Conservation (phyloP, 1,139 yeast genomes). For the Blastobotrys raffinosifermentans region DNA sequence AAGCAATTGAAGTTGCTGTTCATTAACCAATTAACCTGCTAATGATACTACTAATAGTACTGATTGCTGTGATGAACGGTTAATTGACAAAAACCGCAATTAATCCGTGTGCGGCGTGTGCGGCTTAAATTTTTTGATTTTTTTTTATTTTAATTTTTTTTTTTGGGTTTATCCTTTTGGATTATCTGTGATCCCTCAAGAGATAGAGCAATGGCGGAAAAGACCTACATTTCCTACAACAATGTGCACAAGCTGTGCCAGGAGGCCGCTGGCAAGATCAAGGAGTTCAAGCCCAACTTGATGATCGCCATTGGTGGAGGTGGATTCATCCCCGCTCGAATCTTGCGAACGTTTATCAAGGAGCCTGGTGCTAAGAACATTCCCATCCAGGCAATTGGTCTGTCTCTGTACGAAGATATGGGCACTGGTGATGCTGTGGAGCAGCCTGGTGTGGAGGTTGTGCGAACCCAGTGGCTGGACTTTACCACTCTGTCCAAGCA, state of each 20-base stretch:
- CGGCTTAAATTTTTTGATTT: constrained; percentile 7
- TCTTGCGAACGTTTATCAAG: constrained; percentile 83
- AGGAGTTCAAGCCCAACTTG: constrained; percentile 71
- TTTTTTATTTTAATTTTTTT: constrained; percentile 11
- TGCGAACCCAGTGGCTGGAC: constrained; percentile 95
- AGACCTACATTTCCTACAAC: constrained; percentile 85
- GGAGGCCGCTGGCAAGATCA: constrained; percentile 66
- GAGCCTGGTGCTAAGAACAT: constrained; percentile 82
- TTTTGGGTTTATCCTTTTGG: constrained; percentile 7
- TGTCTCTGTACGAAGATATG: constrained; percentile 81
- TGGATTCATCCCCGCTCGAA: constrained; percentile 94
- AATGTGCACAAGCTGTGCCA: constrained; percentile 91
- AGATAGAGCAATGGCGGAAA: constrained; percentile 33
- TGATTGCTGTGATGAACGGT: too few relatives aligned
- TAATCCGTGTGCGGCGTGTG: neutral
- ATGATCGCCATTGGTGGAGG: constrained; percentile 92
- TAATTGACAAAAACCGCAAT: too few relatives aligned
- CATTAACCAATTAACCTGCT: too few relatives aligned
- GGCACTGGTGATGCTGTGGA: constrained; percentile 54
- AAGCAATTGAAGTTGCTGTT: too few relatives aligned
- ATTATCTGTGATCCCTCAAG: constrained; percentile 2
- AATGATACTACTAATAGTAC: too few relatives aligned
- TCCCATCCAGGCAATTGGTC: constrained; percentile 89
- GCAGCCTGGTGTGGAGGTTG: constrained; percentile 73
- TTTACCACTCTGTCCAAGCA: constrained; percentile 54